Evolutionary conservation across 352 stramenopile genomes (phyloP).

Genomic region (Phytophthora cactorum): DNA sequence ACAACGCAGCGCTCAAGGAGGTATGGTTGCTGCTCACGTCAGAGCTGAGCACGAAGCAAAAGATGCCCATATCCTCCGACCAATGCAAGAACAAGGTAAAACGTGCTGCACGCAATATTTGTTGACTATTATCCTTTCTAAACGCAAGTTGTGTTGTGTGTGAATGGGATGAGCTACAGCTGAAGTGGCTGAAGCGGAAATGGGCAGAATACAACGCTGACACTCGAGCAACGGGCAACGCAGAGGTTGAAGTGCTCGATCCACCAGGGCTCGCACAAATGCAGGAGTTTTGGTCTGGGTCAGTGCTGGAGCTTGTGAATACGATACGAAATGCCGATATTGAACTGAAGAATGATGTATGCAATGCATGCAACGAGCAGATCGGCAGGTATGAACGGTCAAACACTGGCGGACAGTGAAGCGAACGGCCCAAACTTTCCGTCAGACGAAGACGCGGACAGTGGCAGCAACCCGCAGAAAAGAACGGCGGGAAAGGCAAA

Average conservation of each 20-base stretch:
- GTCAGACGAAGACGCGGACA: not conserved
- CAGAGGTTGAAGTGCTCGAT: slow-evolving; percentile 1
- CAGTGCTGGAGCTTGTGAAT: not conserved
- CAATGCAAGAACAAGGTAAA: not conserved
- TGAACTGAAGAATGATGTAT: too few species aligned
- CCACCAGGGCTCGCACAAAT: not conserved
- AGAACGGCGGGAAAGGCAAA: not conserved
- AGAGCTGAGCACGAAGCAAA: not conserved
- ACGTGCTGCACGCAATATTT: not conserved
- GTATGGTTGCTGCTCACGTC: not conserved
- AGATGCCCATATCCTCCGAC: not conserved
- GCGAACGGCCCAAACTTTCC: not conserved
- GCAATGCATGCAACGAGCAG: not conserved
- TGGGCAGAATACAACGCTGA: slow-evolving; percentile 15
- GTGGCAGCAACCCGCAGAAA: not conserved
- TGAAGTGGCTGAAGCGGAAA: slow-evolving; percentile 13
- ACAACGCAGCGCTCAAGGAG: not conserved
- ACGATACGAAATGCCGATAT: too few species aligned
- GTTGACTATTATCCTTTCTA: not conserved
- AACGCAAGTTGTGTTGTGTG: too few species aligned
- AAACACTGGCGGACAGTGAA: slow-evolving; percentile 5
- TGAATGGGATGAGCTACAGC: not conserved
- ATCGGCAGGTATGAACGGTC: not conserved
- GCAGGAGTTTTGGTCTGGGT: slow-evolving; percentile 7
- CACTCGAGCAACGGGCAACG: slow-evolving; percentile 2